Conservation (phyloP, 139 green algal species). For the Tetradesmus lagerheimii region DNA sequence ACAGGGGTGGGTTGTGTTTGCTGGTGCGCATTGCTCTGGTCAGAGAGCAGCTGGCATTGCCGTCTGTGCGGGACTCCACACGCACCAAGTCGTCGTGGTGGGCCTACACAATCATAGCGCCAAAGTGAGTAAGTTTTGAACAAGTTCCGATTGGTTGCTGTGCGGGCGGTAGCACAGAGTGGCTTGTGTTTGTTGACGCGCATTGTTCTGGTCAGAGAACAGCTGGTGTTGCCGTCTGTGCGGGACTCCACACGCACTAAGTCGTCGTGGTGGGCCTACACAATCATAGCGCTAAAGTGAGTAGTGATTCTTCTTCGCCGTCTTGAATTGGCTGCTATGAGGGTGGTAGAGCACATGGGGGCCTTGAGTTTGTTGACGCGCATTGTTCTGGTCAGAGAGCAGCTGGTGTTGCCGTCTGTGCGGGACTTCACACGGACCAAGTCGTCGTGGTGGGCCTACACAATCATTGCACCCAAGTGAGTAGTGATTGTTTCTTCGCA, state of each 20-base stretch:
- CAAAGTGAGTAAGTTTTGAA: slow-evolving; percentile 17
- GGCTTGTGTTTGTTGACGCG: too few species aligned
- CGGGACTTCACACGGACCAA: neutral
- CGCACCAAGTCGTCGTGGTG: neutral
- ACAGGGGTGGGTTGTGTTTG: too few species aligned
- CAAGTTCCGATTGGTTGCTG: too few species aligned
- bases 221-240: neutral
- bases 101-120: slow-evolving; percentile 30
- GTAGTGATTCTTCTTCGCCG: neutral
- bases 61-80: neutral
- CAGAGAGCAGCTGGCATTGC: neutral
- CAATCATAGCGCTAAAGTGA: slow-evolving; percentile 26
- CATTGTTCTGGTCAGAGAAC: too few species aligned
- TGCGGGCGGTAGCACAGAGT: too few species aligned
- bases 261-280: slow-evolving; percentile 24
- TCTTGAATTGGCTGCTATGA: too few species aligned
- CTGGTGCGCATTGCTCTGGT: too few species aligned
- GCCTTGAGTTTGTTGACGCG: too few species aligned
- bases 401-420: neutral
- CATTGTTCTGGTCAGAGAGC: too few species aligned
- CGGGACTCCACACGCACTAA: neutral
- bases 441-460: slow-evolving; percentile 25
- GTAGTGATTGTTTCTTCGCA: neutral
- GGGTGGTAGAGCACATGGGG: too few species aligned
- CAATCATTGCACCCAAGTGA: slow-evolving; percentile 31